phyloP scores from a whole-genome alignment of 192 early-diverging fungal genomes.

The Coemansia sp. region DNA sequence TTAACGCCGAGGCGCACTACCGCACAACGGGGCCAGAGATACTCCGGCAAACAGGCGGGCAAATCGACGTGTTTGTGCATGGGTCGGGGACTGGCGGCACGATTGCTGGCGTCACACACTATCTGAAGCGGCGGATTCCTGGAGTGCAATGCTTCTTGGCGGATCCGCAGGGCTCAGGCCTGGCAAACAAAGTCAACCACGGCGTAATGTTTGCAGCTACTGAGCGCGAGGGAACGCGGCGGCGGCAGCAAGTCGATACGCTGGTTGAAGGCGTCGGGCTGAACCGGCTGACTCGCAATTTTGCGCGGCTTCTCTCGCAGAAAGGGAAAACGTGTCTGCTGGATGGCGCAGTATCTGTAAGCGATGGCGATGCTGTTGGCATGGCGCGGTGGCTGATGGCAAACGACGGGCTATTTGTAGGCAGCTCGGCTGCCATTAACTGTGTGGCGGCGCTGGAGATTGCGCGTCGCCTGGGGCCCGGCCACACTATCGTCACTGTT shows the following conservation, averaged over 20 bases:
- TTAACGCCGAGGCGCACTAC: slow-evolving; percentile 82
- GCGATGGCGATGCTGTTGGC: slow-evolving; percentile 83
- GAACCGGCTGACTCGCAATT: slow-evolving; percentile 91
- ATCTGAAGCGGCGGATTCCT: slow-evolving; percentile 70
- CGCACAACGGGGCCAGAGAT: slow-evolving; percentile 89
- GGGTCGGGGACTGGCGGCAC: slow-evolving; percentile 94
- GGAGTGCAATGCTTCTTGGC: slow-evolving; percentile 73
- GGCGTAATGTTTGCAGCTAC: slow-evolving; percentile 86
- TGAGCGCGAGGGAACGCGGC: slow-evolving; percentile 87
- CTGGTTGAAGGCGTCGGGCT: slow-evolving; percentile 96
- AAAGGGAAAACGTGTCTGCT: slow-evolving; percentile 49
- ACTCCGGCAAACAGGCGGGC: slow-evolving; percentile 58
- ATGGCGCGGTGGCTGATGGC: slow-evolving; percentile 87
- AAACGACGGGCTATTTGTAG: slow-evolving; percentile 76
- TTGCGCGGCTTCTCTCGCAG: slow-evolving; percentile 46
- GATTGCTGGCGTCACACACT: slow-evolving; percentile 86
- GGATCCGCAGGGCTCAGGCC: slow-evolving; percentile 91
- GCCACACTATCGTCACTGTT: slow-evolving; percentile 89
- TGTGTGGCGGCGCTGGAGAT: slow-evolving; percentile 84
- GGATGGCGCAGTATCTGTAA: slow-evolving; percentile 82
- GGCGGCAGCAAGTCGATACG: slow-evolving; percentile 96
- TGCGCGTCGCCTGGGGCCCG: slow-evolving; percentile 80
- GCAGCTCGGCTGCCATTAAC: slow-evolving; percentile 89
- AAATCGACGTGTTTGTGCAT: slow-evolving; percentile 83
- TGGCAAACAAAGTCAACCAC: slow-evolving; percentile 90